Evolutionary conservation across 768 basidiomycete genomes (phyloP).

Genomic region (Suillus placidus): DNA sequence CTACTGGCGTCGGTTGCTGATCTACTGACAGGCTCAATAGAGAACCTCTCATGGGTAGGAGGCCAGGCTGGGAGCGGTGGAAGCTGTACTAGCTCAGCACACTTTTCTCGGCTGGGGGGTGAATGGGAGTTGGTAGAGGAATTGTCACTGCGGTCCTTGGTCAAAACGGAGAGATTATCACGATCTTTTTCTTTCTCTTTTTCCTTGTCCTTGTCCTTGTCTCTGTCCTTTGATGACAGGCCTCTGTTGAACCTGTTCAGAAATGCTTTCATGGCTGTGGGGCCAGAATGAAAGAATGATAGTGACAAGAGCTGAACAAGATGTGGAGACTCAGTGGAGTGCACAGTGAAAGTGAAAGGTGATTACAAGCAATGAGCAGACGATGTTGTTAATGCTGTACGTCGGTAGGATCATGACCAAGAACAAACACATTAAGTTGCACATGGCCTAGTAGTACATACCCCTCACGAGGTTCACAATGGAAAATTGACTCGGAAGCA

Average conservation of each 20-base stretch:
- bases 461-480: no score
- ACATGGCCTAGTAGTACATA: no score
- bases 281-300: not conserved
- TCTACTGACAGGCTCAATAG: constrained; percentile 8
- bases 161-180: constrained; percentile 30
- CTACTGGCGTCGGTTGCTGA: not conserved
- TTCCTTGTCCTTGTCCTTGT: constrained; percentile 51
- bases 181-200: constrained; percentile 28
- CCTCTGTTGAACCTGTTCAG: constrained; percentile 74
- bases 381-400: constrained; percentile 1
- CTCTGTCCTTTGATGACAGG: constrained; percentile 52
- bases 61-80: constrained; percentile 75
- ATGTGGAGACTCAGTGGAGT: no score
- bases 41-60: constrained; percentile 35
- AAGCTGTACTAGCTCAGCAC: constrained; percentile 48
- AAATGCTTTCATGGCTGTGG: constrained; percentile 75
- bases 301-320: not conserved
- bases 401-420: constrained; percentile 1
- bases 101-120: constrained; percentile 54
- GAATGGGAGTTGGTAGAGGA: constrained; percentile 27
- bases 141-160: constrained; percentile 35
- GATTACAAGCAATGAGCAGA: constrained; percentile 7
- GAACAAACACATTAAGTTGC: no score
- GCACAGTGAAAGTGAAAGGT: constrained; percentile 6
- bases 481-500: no score